Evolutionary conservation across 805 yeast species (phyloP).

Genomic region (Spathaspora girioi): DNA sequence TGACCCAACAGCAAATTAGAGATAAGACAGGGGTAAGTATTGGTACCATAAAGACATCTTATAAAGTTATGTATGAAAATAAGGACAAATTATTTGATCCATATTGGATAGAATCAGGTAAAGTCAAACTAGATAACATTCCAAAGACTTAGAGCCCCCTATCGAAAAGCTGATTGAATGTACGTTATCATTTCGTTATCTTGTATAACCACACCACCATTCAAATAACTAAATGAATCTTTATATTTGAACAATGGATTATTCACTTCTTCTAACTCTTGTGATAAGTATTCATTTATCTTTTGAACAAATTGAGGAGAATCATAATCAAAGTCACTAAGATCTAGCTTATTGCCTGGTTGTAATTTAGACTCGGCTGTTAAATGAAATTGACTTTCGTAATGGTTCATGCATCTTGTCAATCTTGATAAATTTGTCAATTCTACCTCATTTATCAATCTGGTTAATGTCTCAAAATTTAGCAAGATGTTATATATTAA

Average conservation of each 20-base stretch:
- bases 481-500: conserved; percentile 26
- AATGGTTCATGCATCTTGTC: conserved; percentile 14
- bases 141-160: conserved; percentile 17
- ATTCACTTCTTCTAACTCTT: not conserved
- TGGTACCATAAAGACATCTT: conserved; percentile 91
- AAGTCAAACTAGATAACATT: conserved; percentile 46
- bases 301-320: conserved; percentile 20
- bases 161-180: conserved; percentile 3
- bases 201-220: not conserved
- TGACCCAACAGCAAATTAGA: conserved; percentile 75
- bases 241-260: not conserved
- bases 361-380: conserved; percentile 10
- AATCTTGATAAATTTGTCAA: conserved; percentile 11
- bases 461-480: conserved; percentile 15
- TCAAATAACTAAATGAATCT: not conserved
- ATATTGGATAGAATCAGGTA: conserved; percentile 64
- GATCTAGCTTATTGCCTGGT: conserved; percentile 14
- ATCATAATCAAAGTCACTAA: conserved; percentile 23
- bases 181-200: conserved; percentile 4
- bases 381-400: conserved; percentile 11
- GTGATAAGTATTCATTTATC: conserved; percentile 5
- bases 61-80: conserved; percentile 73
- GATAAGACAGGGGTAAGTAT: conserved; percentile 96
- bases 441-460: conserved; percentile 3
- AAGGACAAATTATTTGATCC: conserved; percentile 62